These are phyloP conservation scores for Tothia fuscella DNA, from an alignment of 2,329 filamentous ascomycete genomes.

Conservation along the genomic window DNA sequence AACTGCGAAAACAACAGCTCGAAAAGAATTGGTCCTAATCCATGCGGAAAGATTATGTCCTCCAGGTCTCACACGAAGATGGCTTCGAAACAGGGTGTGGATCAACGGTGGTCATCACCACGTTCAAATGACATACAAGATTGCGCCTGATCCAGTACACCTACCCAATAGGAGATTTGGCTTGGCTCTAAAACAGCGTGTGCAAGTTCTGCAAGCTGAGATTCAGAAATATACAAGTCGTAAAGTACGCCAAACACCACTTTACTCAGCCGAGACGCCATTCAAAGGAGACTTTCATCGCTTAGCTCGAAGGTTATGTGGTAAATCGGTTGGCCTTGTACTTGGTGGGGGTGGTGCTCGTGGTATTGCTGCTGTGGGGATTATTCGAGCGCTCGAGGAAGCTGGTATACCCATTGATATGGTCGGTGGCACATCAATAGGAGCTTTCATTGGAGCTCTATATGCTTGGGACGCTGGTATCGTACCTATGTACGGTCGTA, in stretches of 20 bases:
- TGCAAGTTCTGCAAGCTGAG: constrained; percentile 89
- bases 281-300: constrained; percentile 97
- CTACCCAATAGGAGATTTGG: constrained; percentile 62
- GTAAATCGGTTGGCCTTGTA: constrained; percentile 88
- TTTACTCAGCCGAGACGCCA: constrained; percentile 83
- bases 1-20: constrained; percentile 91
- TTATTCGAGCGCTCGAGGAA: constrained; percentile 91
- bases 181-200: constrained; percentile 76
- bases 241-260: constrained; percentile 74
- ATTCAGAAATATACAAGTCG: constrained; percentile 96
- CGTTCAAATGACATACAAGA: constrained; percentile 84
- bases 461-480: constrained; percentile 95
- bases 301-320: constrained; percentile 76
- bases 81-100: constrained; percentile 85
- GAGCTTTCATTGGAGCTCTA: constrained; percentile 84
- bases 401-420: constrained; percentile 93
- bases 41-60: constrained; percentile 81
- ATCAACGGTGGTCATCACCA: constrained; percentile 97
- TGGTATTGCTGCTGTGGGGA: constrained; percentile 83
- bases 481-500: constrained; percentile 90
- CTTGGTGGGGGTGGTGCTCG: constrained; percentile 87
- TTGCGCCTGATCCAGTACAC: constrained; percentile 64
- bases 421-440: constrained; percentile 90
- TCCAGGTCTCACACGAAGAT: constrained; percentile 73
- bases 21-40: constrained; percentile 82